A percentile compares a stretch with the other conserved stretches of the same genome.
phyloP scores from a whole-genome alignment of 306 rosid species.

The Oemleria cerasiformis region DNA sequence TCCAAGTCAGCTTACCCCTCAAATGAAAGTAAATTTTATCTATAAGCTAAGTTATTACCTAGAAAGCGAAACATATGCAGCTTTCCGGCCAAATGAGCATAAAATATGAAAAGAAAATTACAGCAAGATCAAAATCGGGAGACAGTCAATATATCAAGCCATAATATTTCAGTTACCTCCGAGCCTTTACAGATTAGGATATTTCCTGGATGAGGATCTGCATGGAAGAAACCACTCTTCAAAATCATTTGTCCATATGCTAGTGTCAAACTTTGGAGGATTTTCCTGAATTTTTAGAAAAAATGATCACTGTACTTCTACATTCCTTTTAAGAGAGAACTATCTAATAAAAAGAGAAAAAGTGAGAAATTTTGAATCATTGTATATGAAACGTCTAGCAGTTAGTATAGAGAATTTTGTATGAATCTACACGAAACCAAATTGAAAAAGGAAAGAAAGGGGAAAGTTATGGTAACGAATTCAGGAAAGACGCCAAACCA shows the following conservation, averaged over 20 bases:
- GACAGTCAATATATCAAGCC: neutral
- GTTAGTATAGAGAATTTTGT: neutral
- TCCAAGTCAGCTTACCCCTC: neutral
- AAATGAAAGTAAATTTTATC: neutral
- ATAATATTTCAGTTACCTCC: slow-evolving; percentile 60
- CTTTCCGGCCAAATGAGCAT: neutral
- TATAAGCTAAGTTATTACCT: slow-evolving; percentile 11
- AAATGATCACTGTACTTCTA: neutral
- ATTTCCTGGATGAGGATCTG: slow-evolving; percentile 99
- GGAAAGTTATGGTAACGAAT: neutral
- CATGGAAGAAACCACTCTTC: slow-evolving; percentile 95
- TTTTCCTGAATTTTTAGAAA: slow-evolving; percentile 63
- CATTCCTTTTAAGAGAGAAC: neutral
- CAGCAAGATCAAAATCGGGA: neutral
- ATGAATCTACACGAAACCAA: neutral
- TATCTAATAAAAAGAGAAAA: neutral
- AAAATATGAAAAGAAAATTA: neutral
- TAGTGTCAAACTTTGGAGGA: slow-evolving; percentile 86
- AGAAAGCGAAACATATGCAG: neutral
- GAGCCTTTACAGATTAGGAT: slow-evolving; percentile 89
- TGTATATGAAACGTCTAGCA: neutral
- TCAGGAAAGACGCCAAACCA: neutral
- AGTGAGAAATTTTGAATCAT: neutral
- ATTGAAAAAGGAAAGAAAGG: neutral
- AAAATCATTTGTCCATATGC: slow-evolving; percentile 99